Conservation (phyloP, 2,329 filamentous ascomycete genomes). For the Monosporascus sp. region DNA sequence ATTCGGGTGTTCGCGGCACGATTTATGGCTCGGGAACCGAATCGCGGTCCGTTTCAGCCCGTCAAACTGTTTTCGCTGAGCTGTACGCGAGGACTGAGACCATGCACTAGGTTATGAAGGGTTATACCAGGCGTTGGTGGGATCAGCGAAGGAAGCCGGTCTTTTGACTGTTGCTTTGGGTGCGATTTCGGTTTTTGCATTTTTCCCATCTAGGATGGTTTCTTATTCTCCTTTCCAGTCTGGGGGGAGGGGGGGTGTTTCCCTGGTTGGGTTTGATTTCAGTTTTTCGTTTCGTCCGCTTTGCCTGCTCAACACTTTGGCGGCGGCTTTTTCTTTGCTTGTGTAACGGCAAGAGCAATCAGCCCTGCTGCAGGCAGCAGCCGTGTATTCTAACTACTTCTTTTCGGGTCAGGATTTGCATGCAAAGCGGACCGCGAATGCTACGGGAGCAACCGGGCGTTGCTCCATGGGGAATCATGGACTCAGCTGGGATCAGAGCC, state of each 20-base stretch:
- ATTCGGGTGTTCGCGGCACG: background rate
- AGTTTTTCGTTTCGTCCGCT: background rate
- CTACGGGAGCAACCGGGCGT: too few relatives aligned
- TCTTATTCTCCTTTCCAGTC: background rate
- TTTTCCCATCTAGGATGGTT: background rate
- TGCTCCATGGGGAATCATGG: too few relatives aligned
- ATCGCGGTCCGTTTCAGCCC: background rate
- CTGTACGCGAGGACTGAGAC: slow-evolving; percentile 1
- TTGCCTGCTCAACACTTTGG: background rate
- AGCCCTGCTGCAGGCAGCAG: too few relatives aligned
- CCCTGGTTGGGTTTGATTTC: background rate
- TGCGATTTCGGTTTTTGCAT: background rate
- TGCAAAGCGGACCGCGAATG: too few relatives aligned
- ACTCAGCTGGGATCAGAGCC: too few relatives aligned
- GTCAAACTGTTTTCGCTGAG: background rate
- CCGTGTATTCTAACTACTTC: too few relatives aligned
- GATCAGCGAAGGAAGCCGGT: slow-evolving; percentile 1
- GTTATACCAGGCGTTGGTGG: slow-evolving; percentile 17
- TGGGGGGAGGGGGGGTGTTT: too few relatives aligned
- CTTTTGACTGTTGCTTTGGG: slow-evolving; percentile 2
- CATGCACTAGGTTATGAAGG: slow-evolving; percentile 10
- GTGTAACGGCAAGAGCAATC: too few relatives aligned
- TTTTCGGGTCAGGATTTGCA: too few relatives aligned
- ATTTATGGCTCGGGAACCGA: background rate
- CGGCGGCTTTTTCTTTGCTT: too few relatives aligned